These are phyloP conservation scores for Cytospora chrysosperma DNA, from an alignment of 2,329 filamentous ascomycete genomes.

Conservation along the genomic window DNA sequence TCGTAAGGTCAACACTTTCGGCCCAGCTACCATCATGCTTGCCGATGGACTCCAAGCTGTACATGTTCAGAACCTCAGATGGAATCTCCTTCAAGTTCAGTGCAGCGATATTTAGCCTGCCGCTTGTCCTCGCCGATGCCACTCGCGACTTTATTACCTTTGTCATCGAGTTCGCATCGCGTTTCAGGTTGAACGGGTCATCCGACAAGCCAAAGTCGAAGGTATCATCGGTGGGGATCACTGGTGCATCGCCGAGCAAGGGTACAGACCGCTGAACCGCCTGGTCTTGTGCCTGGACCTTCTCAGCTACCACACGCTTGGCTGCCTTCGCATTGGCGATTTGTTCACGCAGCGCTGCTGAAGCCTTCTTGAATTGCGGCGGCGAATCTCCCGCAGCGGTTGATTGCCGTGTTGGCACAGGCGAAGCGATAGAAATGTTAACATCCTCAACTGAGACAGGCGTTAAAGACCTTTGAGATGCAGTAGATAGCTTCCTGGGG, in stretches of 20 bases:
- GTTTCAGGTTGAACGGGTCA: conserved; percentile 70
- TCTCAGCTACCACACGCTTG: conserved; percentile 45
- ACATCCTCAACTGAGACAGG: conserved; percentile 38
- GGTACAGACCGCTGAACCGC: conserved; percentile 22
- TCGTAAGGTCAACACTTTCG: conserved; percentile 83
- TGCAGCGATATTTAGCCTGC: conserved; percentile 83
- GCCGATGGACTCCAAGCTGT: conserved; percentile 70
- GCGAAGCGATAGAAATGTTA: conserved; percentile 37
- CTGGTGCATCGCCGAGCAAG: conserved; percentile 33
- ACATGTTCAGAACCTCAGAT: conserved; percentile 83
- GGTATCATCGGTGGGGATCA: conserved; percentile 46
- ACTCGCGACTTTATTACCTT: conserved; percentile 74
- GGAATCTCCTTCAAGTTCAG: conserved; percentile 80
- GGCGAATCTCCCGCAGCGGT: conserved; percentile 31
- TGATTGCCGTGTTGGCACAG: conserved; percentile 39
- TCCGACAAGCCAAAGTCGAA: conserved; percentile 59
- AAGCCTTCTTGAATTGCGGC: conserved; percentile 61
- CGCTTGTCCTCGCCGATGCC: conserved; percentile 69
- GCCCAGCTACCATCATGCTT: conserved; percentile 73
- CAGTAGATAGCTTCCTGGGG: conserved; percentile 40
- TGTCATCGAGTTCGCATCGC: conserved; percentile 56
- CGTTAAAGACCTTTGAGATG: conserved; percentile 38
- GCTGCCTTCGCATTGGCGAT: conserved; percentile 92
- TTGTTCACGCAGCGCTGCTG: conserved; percentile 78
- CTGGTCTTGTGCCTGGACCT: conserved; percentile 18